Evolutionary conservation across 2,329 filamentous ascomycete genomes (phyloP), one percentile per base, ranked within the genome.

Genomic region (Claviceps maximensis): DNA sequence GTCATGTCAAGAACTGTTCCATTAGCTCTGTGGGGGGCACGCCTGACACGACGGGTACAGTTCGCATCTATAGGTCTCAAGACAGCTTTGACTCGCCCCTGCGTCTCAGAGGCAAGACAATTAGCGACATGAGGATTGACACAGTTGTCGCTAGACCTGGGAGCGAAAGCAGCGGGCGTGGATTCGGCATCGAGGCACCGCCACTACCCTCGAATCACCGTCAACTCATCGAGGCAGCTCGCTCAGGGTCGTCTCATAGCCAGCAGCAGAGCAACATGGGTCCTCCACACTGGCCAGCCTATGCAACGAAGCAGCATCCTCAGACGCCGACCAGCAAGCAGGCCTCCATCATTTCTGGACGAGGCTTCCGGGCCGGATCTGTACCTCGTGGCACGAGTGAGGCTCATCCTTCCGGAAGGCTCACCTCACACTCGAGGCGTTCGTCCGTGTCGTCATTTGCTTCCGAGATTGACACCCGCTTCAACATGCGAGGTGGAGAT

Each of bases 361-460:
- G 73, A 46, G 80, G 77, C 42, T 64, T 63, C 52, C 73, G 76
- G 54, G 67, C 70, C 49, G 69, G 71, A 57, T 70, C 74, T 49
- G 68, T 72, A 50, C 75, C 75, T 29, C 75, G 75, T 33, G 77
- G 72, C 23, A 67, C 67, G 25, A 65, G 65, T 3, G 74, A 77
- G 55, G 55, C 74, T 49, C 70, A 80, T 13, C 77, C 77, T 4
- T 72, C 77, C 1, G 69, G 72, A 2, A 70, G 69, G 55, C 58
- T 69, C 9, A 61, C 60, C 2, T 55, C 56, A 2, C 56, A 59
- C 31, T 69, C 55, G 60, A 67, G 61, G 45, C 82, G 87, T 58
- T 94, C 89, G 3, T 98, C 93, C 0, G 81, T 97, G 7, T 95
- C 93, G 0, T 97, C 93, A 0, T 98, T 98, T 65, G 89, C 83